phyloP scores from a whole-genome alignment of 208 protist genomes.

The Trypanosoma brucei region DNA sequence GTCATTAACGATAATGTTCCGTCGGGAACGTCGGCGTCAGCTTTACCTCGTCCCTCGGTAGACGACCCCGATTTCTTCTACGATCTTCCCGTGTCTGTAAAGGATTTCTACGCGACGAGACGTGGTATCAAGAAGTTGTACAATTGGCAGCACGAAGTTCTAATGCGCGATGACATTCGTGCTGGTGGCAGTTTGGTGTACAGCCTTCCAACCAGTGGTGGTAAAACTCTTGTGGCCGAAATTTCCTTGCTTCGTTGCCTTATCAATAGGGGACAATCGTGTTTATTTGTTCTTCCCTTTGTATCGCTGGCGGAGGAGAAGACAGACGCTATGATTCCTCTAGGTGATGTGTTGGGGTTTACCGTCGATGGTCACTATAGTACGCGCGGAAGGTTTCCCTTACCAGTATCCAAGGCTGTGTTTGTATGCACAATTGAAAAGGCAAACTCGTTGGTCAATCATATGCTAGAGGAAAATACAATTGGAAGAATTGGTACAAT shows the following conservation, averaged over 20 bases:
- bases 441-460: constrained; percentile 87
- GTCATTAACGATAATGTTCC: no score
- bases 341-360: constrained; percentile 66
- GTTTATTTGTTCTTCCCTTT: constrained; percentile 92
- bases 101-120: constrained; percentile 33
- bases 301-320: constrained; percentile 92
- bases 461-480: constrained; percentile 63
- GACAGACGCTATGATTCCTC: constrained; percentile 47
- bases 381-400: constrained; percentile 58
- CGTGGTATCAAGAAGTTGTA: constrained; percentile 63
- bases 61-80: constrained; percentile 27
- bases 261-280: constrained; percentile 56
- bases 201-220: constrained; percentile 88
- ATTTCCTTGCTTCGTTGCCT: constrained; percentile 84
- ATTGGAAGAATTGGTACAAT: constrained; percentile 65
- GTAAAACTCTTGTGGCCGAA: constrained; percentile 93
- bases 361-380: constrained; percentile 82
- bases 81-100: constrained; percentile 40
- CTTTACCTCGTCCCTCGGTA: no score
- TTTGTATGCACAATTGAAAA: constrained; percentile 94
- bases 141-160: constrained; percentile 82
- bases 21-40: no score
- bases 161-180: constrained; percentile 47
- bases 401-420: constrained; percentile 36
- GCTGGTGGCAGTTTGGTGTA: constrained; percentile 80